Base-by-base conservation (phyloP, 371 early-diverging fungal species). In the Ordospora colligata region DNA sequence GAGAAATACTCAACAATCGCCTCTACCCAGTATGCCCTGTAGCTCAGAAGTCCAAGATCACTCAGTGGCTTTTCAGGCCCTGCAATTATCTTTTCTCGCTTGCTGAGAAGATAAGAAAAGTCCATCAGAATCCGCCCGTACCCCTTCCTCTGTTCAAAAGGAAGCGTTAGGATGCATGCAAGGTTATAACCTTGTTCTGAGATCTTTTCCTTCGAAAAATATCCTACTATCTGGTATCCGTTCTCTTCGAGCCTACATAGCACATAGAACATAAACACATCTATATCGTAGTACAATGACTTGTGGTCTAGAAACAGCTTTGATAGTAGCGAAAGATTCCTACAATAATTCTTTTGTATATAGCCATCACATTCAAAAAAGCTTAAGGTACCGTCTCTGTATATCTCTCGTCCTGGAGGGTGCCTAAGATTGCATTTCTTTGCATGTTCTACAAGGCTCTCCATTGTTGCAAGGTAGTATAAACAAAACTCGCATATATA, bases 281-380 rank as follows among this genome's bases (percentile, higher is more conserved):
- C 96, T 12, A 96, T 93, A 82, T 98, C 97, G 82, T 95, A 98
- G 82, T 93, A 95, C 9, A 97, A 87, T n/a, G 97, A 95, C 83
- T 98, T 98, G 88, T 96, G 96, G 85, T 98, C 99, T 79, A 98
- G 84, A 83, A 97, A 99, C 87, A 95, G 89, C 83, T 99, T 99
- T 14, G 94, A 91, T 4, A 97, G 82, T 21, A 99, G 87, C 73
- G 95, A 94, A 40, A 99, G 86, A 83, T 97, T 97, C 77, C 93
- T 92, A 86, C 97, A 94, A 82, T 96, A 99, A 22, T 90, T 84
- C 23, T 74, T 90, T 72, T 94, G 92, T 50, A 89, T 88, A 49
- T 90, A 82, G 0, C 94, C 94, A 82, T 94, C 94, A 53, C 94
- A 88, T 79, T 91, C 94, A 82, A 92, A 94, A 79, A 94, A 91